Evolutionary conservation across 73 alveolate genomes (phyloP), one percentile per base, ranked within the genome.

Genomic region (Stentor roeselii): DNA sequence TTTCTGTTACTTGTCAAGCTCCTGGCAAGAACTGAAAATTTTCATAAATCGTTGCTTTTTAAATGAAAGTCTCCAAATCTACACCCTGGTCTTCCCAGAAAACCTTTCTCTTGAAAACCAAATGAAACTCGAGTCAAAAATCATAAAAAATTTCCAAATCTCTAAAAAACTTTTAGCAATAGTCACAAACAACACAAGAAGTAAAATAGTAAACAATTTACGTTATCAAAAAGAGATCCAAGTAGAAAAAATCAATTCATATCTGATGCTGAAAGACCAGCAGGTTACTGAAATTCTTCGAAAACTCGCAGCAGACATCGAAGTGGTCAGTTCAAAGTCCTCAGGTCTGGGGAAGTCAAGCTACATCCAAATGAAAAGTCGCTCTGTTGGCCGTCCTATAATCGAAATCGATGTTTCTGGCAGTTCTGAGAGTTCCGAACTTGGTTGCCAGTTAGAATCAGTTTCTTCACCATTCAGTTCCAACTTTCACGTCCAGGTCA

Each of bases 21-120:
- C 11, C 34, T 67, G 80, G 42, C 15, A 40, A n/a, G 80, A 67
- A 67, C 37, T 67, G 21, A 2, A 67, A 67, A 27, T 32, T 21
- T 67, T 67, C 34, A 1, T 67, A 34, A 21, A 67, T 67, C 11
- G 37, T 27, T 67, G 37, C 41, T 67, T 67, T 67, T 11, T 27
- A 67, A 67, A 67, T 27, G 80, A 67, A 1, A 36, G 27, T 67
- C 14, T 40, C 37, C 14, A 0, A 1, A 30, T 21, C 14, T 67
- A 67, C 34, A 21, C 37, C 1, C 2, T 67, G 80, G 37, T 67
- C 34, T 27, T 27, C 34, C 37, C 41, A 1, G 80, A 67, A 67
- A 67, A 67, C 14, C 37, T 67, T 27, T 30, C 80, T 27, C 42
- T 67, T 21, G 80, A 67, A 67, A 34, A 30, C 34, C 80, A 67